A percentile compares a stretch with the other conserved stretches of the same genome.
Evolutionary conservation across 345 rosid species (phyloP).

Genomic region (Rhizophora mangle): DNA sequence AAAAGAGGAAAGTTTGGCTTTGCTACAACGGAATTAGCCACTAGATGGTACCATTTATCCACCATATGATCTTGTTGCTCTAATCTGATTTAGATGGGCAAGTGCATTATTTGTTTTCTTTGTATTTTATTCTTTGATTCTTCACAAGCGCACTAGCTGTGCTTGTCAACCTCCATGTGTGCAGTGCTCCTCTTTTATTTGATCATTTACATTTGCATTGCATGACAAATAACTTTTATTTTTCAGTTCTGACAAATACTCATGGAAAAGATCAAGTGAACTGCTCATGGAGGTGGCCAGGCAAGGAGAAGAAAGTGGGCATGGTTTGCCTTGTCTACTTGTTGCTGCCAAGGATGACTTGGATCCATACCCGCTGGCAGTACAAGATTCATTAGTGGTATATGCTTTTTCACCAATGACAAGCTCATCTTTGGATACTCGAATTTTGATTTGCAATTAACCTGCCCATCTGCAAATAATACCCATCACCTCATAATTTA

Average conservation of each 20-base stretch:
- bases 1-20: background rate
- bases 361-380: slow-evolving; percentile 54
- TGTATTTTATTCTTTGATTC: background rate
- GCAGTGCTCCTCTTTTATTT: background rate
- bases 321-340: slow-evolving; percentile 65
- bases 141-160: no score
- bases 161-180: no score
- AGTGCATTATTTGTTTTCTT: background rate
- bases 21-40: background rate
- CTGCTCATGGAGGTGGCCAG: slow-evolving; percentile 63
- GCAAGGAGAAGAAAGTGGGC: slow-evolving; percentile 61
- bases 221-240: slow-evolving; percentile 21
- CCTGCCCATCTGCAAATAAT: background rate
- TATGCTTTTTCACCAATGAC: slow-evolving; percentile 1
- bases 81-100: background rate
- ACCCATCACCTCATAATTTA: background rate
- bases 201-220: slow-evolving; percentile 8
- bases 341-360: slow-evolving; percentile 77
- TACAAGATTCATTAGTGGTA: slow-evolving; percentile 61
- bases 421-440: slow-evolving; percentile 11
- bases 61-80: background rate
- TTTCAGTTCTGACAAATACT: slow-evolving; percentile 64
- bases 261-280: slow-evolving; percentile 73
- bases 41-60: background rate
- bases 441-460: background rate